Evolutionary conservation across 768 basidiomycete genomes (phyloP), one percentile per base, ranked within the genome.

Genomic region (Sporobolomyces pararoseus): DNA sequence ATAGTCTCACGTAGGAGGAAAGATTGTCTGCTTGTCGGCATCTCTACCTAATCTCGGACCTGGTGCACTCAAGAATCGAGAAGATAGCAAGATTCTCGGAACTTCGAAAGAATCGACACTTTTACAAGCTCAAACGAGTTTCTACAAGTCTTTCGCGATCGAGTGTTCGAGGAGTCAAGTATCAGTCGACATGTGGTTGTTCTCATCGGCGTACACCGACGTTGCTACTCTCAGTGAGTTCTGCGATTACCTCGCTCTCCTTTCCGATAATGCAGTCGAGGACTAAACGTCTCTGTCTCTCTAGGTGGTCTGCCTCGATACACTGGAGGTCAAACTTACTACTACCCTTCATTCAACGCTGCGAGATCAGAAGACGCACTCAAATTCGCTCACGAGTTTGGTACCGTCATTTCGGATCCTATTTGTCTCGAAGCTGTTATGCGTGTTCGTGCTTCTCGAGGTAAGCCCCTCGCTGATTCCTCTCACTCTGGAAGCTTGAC

Each of bases 171-270:
- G 94, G 66, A 88, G 90, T 7, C 96, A 98, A 80, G 91, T 99
- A 52, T 91, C 93, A 0, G 95, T 98, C 67, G 95, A 98, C 79
- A 97, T 99, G 95, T 98, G 98, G 87, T 83, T 99, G 66, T 98
- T 97, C 83, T 90, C 90, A 74, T 84, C 91, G 12, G 83, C 84
- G 25, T 99, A 98, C 78, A 93, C 94, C 75, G 96, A 98, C 80
- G 91, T 98, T 51, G 92, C 96, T 1, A 92, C 87, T 68, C 84
- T 99, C 23, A 88, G 92, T 91, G 78, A 54, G 84, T 37, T 42
- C 14, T 47, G 12, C 44, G 32, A 7, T 16, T 1, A 16, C 39
- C 17, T 39, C 21, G 23, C n/a, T n/a, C n/a, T n/a, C n/a, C n/a
- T n/a, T n/a, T n/a, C n/a, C n/a, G n/a, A n/a, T n/a, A n/a, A n/a